Percentiles rank a stretch among this genome's conserved stretches.
Evolutionary conservation across 352 stramenopile species (phyloP).

Genomic region (Phytopythium litorale): DNA sequence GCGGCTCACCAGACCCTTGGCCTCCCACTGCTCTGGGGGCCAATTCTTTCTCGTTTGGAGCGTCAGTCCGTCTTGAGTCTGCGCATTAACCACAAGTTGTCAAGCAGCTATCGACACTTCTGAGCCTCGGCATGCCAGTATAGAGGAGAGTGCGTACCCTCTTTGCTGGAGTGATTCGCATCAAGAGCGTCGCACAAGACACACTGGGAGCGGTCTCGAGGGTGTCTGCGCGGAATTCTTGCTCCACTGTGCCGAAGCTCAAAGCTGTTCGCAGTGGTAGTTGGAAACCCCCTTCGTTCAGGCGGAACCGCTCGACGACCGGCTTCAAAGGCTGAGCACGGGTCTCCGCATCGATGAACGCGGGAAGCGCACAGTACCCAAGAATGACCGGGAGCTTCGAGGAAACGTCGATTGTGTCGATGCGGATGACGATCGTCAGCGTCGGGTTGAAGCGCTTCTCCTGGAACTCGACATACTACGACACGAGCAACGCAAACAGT

Average conservation of each 20-base stretch:
- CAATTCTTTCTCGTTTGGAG: constrained; percentile 54
- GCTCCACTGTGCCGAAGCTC: constrained; percentile 24
- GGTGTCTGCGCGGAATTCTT: constrained; percentile 28
- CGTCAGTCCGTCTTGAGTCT: constrained; percentile 46
- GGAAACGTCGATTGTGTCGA: constrained; percentile 73
- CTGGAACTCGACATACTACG: constrained; percentile 70
- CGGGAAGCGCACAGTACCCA: constrained; percentile 64
- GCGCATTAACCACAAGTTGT: neutral
- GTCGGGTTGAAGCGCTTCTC: constrained; percentile 74
- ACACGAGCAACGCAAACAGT: constrained; percentile 5
- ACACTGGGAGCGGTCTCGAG: constrained; percentile 43
- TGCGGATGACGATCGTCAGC: constrained; percentile 74
- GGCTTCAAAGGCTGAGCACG: constrained; percentile 43
- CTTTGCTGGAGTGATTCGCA: constrained; percentile 55
- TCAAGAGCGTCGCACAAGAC: constrained; percentile 74
- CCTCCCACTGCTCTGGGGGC: constrained; percentile 41
- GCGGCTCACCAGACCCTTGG: constrained; percentile 36
- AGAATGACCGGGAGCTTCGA: constrained; percentile 56
- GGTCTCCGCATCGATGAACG: constrained; percentile 73
- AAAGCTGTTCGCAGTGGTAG: constrained; percentile 60
- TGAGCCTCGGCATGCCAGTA: neutral
- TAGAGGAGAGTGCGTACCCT: constrained; percentile 19
- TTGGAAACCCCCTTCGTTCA: constrained; percentile 80
- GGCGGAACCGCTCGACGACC: constrained; percentile 40
- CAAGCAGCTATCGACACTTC: neutral